phyloP scores from a whole-genome alignment of 1,284 basidiomycete genomes.

The Melampsora americana region DNA sequence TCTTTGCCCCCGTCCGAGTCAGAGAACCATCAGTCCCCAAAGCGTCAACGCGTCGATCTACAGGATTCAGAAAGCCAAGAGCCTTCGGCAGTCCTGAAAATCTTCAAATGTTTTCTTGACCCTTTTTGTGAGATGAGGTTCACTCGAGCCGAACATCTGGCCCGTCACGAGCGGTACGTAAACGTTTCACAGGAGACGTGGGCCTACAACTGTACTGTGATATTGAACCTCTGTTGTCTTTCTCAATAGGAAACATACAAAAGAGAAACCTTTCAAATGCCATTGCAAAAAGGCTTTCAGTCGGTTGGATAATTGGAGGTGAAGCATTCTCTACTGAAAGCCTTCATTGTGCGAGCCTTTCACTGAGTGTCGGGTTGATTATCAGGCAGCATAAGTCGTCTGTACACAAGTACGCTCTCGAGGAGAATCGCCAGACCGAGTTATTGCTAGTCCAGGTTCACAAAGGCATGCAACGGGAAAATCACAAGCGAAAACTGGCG shows the following conservation, averaged over 20 bases:
- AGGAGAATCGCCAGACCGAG: slow-evolving; percentile 25
- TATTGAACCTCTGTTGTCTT: not conserved
- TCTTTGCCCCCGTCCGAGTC: no score
- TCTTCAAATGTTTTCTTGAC: slow-evolving; percentile 41
- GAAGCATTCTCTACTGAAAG: not conserved
- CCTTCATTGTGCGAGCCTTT: not conserved
- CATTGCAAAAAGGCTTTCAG: slow-evolving; percentile 38
- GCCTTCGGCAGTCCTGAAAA: slow-evolving; percentile 25
- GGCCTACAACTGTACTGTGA: not conserved
- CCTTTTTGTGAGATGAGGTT: slow-evolving; percentile 41
- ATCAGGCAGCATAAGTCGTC: slow-evolving; percentile 35
- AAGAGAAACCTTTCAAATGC: slow-evolving; percentile 40
- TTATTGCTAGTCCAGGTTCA: slow-evolving; percentile 29
- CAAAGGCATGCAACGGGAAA: slow-evolving; percentile 39
- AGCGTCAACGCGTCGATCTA: no score
- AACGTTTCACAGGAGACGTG: not conserved
- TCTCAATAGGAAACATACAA: slow-evolving; percentile 34
- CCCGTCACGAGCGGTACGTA: slow-evolving; percentile 35
- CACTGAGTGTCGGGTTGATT: not conserved
- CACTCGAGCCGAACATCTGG: slow-evolving; percentile 39
- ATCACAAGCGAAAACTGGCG: slow-evolving; percentile 21
- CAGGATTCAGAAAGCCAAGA: no score
- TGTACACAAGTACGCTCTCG: slow-evolving; percentile 19
- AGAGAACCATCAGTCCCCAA: no score
- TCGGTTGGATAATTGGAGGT: slow-evolving; percentile 43